phyloP scores from a whole-genome alignment of 306 rosid genomes.

The Mucuna pruriens region DNA sequence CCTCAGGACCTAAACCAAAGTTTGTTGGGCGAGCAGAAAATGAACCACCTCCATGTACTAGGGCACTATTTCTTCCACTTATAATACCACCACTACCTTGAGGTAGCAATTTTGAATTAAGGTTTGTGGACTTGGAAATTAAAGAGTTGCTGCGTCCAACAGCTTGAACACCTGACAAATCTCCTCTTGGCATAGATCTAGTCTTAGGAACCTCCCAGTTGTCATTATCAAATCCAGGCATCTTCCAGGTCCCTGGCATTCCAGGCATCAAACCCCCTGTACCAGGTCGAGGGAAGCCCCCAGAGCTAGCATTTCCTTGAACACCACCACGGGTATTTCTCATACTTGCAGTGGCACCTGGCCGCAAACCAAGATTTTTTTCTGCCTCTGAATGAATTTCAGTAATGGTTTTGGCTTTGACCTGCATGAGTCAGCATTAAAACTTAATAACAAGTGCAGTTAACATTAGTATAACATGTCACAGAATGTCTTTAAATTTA shows the following conservation, averaged over 20 bases:
- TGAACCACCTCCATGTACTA: slow-evolving; percentile 64
- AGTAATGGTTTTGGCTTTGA: slow-evolving; percentile 83
- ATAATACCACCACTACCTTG: slow-evolving; percentile 70
- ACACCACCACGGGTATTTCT: slow-evolving; percentile 64
- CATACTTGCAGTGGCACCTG: slow-evolving; percentile 78
- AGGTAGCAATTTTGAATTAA: slow-evolving; percentile 69
- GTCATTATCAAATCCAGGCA: slow-evolving; percentile 79
- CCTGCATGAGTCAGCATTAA: slow-evolving; percentile 43
- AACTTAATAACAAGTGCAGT: background rate
- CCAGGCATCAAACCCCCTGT: slow-evolving; percentile 94
- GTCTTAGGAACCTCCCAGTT: slow-evolving; percentile 72
- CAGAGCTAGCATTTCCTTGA: slow-evolving; percentile 65
- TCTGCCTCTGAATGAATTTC: slow-evolving; percentile 93
- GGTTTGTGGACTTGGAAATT: slow-evolving; percentile 50
- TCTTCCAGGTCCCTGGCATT: slow-evolving; percentile 81
- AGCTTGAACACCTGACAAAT: slow-evolving; percentile 48
- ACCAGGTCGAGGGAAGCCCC: slow-evolving; percentile 73
- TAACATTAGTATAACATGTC: background rate
- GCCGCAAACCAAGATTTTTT: slow-evolving; percentile 83
- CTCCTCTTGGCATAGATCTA: slow-evolving; percentile 66
- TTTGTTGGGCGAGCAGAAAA: slow-evolving; percentile 55
- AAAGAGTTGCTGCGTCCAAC: slow-evolving; percentile 60
- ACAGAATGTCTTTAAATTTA: slow-evolving; percentile 10
- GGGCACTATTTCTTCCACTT: slow-evolving; percentile 70
- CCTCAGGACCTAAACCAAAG: slow-evolving; percentile 44